phyloP scores from a whole-genome alignment of 1,139 yeast species.

The Hansenula sp. region DNA sequence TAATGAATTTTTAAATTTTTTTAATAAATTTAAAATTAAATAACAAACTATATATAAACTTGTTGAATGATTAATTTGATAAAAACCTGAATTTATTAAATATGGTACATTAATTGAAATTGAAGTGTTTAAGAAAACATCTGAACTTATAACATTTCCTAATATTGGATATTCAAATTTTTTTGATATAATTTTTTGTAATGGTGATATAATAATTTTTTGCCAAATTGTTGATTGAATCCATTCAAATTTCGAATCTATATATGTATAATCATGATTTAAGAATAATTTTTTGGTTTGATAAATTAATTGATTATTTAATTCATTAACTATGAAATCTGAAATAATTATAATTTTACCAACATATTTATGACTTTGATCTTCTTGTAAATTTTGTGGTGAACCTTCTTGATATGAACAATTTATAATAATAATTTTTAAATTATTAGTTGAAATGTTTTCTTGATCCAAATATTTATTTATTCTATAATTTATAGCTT shows the following conservation, averaged over 20 bases:
- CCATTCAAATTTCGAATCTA: slow-evolving; percentile 1
- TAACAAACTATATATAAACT: background rate
- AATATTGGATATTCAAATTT: background rate
- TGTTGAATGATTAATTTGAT: background rate
- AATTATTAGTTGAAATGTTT: slow-evolving; percentile 7
- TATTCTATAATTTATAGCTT: slow-evolving; percentile 13
- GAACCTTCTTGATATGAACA: slow-evolving; percentile 20
- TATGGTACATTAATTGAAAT: background rate
- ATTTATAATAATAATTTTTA: slow-evolving; percentile 15
- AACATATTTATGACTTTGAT: slow-evolving; percentile 20
- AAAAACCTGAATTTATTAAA: background rate
- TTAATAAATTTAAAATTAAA: slow-evolving; percentile 1
- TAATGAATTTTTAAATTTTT: slow-evolving; percentile 12
- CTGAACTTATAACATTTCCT: background rate
- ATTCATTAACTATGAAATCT: slow-evolving; percentile 12
- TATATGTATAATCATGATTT: background rate
- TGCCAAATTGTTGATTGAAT: background rate
- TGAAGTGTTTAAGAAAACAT: background rate
- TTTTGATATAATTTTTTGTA: background rate
- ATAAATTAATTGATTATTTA: slow-evolving; percentile 1
- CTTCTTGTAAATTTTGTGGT: slow-evolving; percentile 19
- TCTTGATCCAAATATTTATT: slow-evolving; percentile 13
- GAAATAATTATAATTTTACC: slow-evolving; percentile 19
- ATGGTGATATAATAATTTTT: background rate
- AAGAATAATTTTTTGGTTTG: slow-evolving; percentile 1